Evolutionary conservation across 352 stramenopile genomes (phyloP).

Genomic region (Blastocystis sp.): DNA sequence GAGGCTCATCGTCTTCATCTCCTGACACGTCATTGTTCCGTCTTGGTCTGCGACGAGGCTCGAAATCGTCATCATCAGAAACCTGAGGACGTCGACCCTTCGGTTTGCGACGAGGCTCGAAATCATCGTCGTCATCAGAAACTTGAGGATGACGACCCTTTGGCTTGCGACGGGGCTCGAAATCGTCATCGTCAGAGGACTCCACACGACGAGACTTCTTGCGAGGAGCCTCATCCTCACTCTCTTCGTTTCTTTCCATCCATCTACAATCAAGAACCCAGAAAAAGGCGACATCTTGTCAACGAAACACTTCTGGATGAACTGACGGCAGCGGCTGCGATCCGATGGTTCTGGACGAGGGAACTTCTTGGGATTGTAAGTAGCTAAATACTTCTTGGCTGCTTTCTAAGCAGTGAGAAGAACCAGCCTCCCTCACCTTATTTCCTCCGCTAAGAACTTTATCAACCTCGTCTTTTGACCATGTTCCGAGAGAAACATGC

Average conservation of each 20-base stretch:
- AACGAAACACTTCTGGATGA: slow-evolving; percentile 62
- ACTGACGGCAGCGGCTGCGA: not conserved
- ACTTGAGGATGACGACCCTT: slow-evolving; percentile 55
- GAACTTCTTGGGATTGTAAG: slow-evolving; percentile 61
- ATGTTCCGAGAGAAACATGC: slow-evolving; percentile 34
- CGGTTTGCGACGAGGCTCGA: slow-evolving; percentile 12
- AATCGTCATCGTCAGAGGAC: slow-evolving; percentile 56
- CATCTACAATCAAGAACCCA: slow-evolving; percentile 4
- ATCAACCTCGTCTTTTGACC: slow-evolving; percentile 58
- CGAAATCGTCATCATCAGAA: slow-evolving; percentile 46
- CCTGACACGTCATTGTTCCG: not conserved
- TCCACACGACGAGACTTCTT: slow-evolving; percentile 50
- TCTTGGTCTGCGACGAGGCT: slow-evolving; percentile 9
- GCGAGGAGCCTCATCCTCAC: slow-evolving; percentile 10
- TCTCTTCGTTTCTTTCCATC: slow-evolving; percentile 49
- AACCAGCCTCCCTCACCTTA: not conserved
- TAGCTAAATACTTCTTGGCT: slow-evolving; percentile 56
- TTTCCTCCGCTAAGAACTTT: slow-evolving; percentile 59
- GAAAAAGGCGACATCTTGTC: slow-evolving; percentile 36
- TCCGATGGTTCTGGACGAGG: not conserved
- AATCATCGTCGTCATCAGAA: slow-evolving; percentile 51
- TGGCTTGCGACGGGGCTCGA: not conserved
- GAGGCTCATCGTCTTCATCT: not conserved
- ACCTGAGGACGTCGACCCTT: slow-evolving; percentile 20
- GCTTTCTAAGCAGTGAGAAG: slow-evolving; percentile 6